A percentile compares a stretch with the other conserved stretches of the same genome.
Conservation (phyloP, 495 filamentous ascomycete species). For the Cetradonia linearis region DNA sequence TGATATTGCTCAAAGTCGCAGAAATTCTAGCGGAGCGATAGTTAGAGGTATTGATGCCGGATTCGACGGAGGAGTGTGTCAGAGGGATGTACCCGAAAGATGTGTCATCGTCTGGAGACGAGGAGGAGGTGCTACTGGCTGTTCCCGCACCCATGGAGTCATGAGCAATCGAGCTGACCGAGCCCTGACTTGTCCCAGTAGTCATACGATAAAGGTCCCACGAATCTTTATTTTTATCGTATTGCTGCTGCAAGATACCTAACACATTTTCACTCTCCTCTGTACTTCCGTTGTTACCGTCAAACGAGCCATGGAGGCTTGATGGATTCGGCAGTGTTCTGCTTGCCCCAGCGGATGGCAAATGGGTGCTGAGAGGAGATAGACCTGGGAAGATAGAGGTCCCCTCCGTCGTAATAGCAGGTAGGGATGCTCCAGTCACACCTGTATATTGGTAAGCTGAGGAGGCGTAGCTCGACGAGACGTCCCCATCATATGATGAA, state of each 20-base stretch:
- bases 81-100: neutral
- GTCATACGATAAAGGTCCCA: neutral
- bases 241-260: conserved; percentile 7
- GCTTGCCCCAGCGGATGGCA: conserved; percentile 21
- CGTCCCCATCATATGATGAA: conserved; percentile 14
- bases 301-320: conserved; percentile 4
- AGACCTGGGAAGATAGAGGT: conserved; percentile 20
- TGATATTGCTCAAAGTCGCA: neutral
- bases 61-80: neutral
- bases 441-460: conserved; percentile 13
- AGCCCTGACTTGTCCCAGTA: conserved; percentile 12
- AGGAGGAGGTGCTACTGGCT: conserved; percentile 7
- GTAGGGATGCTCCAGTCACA: neutral
- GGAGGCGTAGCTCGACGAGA: conserved; percentile 14
- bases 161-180: conserved; percentile 10
- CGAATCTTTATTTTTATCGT: neutral
- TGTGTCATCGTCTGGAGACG: conserved; percentile 9
- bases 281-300: conserved; percentile 8
- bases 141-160: conserved; percentile 4
- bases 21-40: neutral
- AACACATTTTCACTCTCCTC: neutral
- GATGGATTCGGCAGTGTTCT: conserved; percentile 36
- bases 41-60: neutral
- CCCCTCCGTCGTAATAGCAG: conserved; percentile 8
- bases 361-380: conserved; percentile 21